Evolutionary conservation across 257 asterid genomes (phyloP).

Genomic region (Oldenlandia corymbosa): DNA sequence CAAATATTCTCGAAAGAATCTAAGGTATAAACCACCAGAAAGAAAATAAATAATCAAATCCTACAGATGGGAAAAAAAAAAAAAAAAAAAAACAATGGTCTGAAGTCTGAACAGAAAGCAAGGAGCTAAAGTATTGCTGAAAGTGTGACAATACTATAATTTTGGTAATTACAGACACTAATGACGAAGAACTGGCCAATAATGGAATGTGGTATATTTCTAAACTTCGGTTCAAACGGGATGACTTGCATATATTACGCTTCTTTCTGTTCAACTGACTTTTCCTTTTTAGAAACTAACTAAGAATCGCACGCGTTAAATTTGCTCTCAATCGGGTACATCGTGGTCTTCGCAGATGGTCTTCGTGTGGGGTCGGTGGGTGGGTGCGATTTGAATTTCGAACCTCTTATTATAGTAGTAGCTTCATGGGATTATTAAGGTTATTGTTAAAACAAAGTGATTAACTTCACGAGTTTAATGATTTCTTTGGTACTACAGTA

Average conservation of each 20-base stretch:
- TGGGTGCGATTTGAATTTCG: background rate
- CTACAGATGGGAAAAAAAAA: slow-evolving; percentile 1
- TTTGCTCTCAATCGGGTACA: background rate
- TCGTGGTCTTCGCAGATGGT: background rate
- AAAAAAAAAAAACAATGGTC: background rate
- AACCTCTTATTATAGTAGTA: too few relatives aligned
- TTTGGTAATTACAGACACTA: too few relatives aligned
- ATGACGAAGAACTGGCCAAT: too few relatives aligned
- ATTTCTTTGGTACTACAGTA: background rate
- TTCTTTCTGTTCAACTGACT: background rate
- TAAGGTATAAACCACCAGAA: background rate
- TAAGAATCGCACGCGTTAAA: background rate
- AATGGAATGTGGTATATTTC: too few relatives aligned
- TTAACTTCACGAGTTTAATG: background rate
- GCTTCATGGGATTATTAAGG: too few relatives aligned
- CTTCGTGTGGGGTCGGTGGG: background rate
- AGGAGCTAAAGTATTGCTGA: too few relatives aligned
- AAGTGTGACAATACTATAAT: too few relatives aligned
- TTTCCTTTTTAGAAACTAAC: background rate
- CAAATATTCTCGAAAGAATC: background rate
- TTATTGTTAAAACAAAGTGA: too few relatives aligned
- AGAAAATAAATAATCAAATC: slow-evolving; percentile 12
- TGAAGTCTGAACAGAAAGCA: background rate
- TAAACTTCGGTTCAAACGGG: too few relatives aligned
- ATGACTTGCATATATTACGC: background rate